Evolutionary conservation across 768 basidiomycete species (phyloP), one percentile per base, ranked within the genome.

Genomic region (Mycena pura): DNA sequence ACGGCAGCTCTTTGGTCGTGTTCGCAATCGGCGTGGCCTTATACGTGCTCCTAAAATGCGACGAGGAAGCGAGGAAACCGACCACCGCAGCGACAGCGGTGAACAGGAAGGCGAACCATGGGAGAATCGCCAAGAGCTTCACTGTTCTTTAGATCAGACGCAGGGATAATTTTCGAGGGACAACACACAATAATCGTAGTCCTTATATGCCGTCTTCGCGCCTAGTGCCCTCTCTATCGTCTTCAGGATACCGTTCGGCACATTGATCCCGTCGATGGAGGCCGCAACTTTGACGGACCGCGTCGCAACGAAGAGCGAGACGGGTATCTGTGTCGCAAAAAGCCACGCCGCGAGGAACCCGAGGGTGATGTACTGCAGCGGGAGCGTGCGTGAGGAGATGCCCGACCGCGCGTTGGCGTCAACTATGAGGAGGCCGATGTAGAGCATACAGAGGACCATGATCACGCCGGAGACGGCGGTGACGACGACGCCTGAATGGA

Each of bases 71-170:
- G 3, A 73, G 15, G 54, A 76, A 75, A 7, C 77, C 64, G 48
- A 80, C 69, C 28, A 71, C 66, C 21, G 78, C 75, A 9, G 82
- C 69, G 49, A 74, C 71, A 45, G 72, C 31, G 17, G 76, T 73
- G 59, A 80, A 82, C 6, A 84, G 64, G 61, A 81, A 60, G 0
- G 83, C 67, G 62, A 84, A 73, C 86, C 86, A 88, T 1, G 84
- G 82, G 28, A 86, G 66, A 57, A 85, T 77, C 1, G 84, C 82
- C 19, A 82, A 68, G 24, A 81, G 72, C 44, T 73, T 74, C 64
- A 86, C 86, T 88, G 63, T n/a, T n/a, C n/a, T n/a, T n/a, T n/a
- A n/a, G n/a, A n/a, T n/a, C n/a, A n/a, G n/a, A n/a, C n/a, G n/a
- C n/a, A n/a, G n/a, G n/a, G n/a, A n/a, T n/a, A n/a, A n/a, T n/a